phyloP scores from a whole-genome alignment of 306 rosid genomes.

The Fragaria vesca region DNA sequence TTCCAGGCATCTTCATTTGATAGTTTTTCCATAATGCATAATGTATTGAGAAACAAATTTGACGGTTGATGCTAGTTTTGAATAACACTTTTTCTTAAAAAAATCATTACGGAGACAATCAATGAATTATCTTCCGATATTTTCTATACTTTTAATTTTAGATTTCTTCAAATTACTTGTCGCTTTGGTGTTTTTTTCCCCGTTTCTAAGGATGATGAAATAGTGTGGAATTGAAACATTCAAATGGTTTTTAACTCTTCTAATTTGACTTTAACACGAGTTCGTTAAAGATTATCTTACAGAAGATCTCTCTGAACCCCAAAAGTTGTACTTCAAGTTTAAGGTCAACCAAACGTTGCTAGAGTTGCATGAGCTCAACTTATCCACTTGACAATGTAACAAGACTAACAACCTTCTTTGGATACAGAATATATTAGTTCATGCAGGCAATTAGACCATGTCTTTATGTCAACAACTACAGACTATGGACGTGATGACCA shows the following conservation, averaged over 20 bases:
- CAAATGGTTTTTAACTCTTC: background rate
- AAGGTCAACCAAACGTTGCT: background rate
- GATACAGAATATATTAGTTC: background rate
- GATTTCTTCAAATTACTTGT: background rate
- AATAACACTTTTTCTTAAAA: too few relatives aligned
- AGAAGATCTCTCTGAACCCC: background rate
- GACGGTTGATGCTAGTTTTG: background rate
- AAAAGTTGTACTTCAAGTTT: background rate
- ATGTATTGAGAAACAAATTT: background rate
- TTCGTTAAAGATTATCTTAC: background rate
- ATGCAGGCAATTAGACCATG: conserved; percentile 11
- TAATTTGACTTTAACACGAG: background rate
- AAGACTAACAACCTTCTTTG: background rate
- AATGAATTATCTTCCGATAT: background rate
- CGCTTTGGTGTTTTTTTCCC: background rate
- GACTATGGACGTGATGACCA: conserved; percentile 60
- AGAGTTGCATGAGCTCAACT: background rate
- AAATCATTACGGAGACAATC: rapidly evolving
- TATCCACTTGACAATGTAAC: background rate
- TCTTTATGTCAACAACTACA: conserved; percentile 37
- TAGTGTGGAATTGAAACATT: background rate
- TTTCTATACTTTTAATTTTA: background rate
- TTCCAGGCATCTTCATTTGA: background rate
- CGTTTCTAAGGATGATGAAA: background rate
- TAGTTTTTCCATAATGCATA: background rate